These are phyloP conservation scores for Rhododendron kiyosumense DNA, from an alignment of 148 eudicot species.

Conservation along the genomic window DNA sequence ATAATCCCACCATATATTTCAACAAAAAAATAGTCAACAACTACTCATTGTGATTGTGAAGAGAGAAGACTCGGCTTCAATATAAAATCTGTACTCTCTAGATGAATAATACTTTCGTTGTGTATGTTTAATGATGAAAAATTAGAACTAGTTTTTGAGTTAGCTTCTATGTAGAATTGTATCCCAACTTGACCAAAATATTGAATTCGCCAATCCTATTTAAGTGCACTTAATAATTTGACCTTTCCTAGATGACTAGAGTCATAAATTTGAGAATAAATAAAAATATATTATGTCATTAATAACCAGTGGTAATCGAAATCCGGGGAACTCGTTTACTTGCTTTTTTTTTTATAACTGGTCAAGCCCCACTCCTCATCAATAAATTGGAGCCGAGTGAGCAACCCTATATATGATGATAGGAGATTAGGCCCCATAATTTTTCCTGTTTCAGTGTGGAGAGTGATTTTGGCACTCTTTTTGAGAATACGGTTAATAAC, in stretches of 20 bases:
- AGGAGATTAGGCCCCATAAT: neutral
- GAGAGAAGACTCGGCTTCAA: neutral
- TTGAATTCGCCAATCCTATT: neutral
- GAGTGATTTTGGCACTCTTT: too few species aligned
- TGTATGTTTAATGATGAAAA: too few species aligned
- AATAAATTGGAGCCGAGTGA: neutral
- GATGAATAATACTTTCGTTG: too few species aligned
- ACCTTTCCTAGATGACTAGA: neutral
- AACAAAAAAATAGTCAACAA: too few species aligned
- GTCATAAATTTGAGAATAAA: too few species aligned
- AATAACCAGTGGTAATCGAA: neutral
- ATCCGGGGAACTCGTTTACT: neutral
- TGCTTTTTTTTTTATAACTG: neutral
- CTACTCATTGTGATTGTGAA: neutral
- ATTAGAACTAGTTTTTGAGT: neutral
- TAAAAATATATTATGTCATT: too few species aligned
- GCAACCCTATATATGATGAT: neutral
- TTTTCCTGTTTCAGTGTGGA: too few species aligned
- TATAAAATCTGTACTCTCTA: too few species aligned
- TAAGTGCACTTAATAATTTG: neutral
- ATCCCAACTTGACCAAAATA: neutral
- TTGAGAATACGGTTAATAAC: too few species aligned
- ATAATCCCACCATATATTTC: neutral
- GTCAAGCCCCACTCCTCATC: neutral
- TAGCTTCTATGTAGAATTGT: neutral